Percentiles rank a stretch among this genome's conserved stretches.
Evolutionary conservation across 768 basidiomycete species (phyloP).

Genomic region (Cystobasidium onofrii): DNA sequence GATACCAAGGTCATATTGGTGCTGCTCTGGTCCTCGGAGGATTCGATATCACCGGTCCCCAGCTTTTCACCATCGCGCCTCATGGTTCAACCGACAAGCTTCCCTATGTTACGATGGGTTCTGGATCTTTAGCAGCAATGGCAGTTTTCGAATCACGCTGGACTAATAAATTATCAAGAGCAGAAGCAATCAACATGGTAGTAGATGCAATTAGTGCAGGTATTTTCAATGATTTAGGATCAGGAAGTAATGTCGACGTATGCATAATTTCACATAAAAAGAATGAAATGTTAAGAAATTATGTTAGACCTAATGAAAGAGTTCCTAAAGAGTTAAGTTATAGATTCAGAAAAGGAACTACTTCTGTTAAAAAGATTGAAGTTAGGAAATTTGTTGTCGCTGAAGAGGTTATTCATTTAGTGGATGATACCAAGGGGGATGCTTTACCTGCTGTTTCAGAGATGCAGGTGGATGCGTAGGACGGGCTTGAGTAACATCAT

Average conservation of each 20-base stretch:
- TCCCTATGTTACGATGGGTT: constrained; percentile 98
- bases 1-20: constrained; percentile 86
- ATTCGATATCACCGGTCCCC: constrained; percentile 85
- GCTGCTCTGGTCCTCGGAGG: constrained; percentile 94
- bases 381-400: constrained; percentile 37
- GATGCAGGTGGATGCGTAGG: constrained; percentile 40
- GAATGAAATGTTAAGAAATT: constrained; percentile 90
- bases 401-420: constrained; percentile 37
- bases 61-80: constrained; percentile 89
- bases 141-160: constrained; percentile 87
- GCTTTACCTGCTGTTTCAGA: constrained; percentile 19
- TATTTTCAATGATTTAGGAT: constrained; percentile 98
- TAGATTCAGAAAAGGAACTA: constrained; percentile 35
- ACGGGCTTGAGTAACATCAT: too few relatives aligned
- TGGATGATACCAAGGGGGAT: constrained; percentile 20
- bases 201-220: constrained; percentile 81
- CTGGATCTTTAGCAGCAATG: constrained; percentile 93
- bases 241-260: constrained; percentile 96
- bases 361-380: constrained; percentile 30
- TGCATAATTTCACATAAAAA: constrained; percentile 79
- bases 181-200: constrained; percentile 72
- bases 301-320: constrained; percentile 80
- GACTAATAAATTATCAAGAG: constrained; percentile 74
- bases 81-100: constrained; percentile 98
- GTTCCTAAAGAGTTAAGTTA: constrained; percentile 42